phyloP scores from a whole-genome alignment of 257 asterid genomes.

The Ligustrum vulgare region DNA sequence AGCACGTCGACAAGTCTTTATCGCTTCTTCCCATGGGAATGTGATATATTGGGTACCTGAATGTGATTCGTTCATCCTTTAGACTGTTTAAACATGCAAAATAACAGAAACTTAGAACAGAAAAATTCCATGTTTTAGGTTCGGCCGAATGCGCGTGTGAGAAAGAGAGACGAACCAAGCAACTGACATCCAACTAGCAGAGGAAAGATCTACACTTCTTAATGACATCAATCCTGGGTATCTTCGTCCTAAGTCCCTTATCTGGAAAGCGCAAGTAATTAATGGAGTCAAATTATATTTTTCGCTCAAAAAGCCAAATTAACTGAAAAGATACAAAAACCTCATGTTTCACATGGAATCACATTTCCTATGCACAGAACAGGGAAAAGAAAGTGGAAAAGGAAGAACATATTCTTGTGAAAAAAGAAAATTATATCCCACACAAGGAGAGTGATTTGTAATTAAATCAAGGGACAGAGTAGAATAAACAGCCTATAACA shows the following conservation, averaged over 20 bases:
- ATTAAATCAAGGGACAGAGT: background rate
- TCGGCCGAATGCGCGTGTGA: background rate
- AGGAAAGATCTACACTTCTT: slow-evolving; percentile 78
- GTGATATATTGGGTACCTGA: slow-evolving; percentile 83
- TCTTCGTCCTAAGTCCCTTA: slow-evolving; percentile 44
- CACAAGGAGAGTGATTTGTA: background rate
- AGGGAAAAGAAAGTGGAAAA: background rate
- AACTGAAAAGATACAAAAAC: slow-evolving; percentile 15
- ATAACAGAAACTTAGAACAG: background rate
- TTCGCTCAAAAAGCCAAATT: background rate
- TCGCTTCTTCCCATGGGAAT: slow-evolving; percentile 61
- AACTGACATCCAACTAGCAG: slow-evolving; percentile 93
- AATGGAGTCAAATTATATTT: slow-evolving; percentile 8
- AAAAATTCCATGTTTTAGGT: background rate
- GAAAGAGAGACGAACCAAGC: slow-evolving; percentile 57
- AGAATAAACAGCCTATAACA: background rate
- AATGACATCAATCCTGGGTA: slow-evolving; percentile 65
- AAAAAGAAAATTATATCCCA: background rate
- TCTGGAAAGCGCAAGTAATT: slow-evolving; percentile 35
- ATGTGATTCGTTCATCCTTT: background rate
- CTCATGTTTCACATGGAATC: slow-evolving; percentile 4
- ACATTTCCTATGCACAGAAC: background rate
- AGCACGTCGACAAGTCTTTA: slow-evolving; percentile 66
- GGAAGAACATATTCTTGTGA: background rate
- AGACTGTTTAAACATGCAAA: slow-evolving; percentile 1